phyloP scores from a whole-genome alignment of 805 yeast species.

The Wickerhamiella slavikovae region DNA sequence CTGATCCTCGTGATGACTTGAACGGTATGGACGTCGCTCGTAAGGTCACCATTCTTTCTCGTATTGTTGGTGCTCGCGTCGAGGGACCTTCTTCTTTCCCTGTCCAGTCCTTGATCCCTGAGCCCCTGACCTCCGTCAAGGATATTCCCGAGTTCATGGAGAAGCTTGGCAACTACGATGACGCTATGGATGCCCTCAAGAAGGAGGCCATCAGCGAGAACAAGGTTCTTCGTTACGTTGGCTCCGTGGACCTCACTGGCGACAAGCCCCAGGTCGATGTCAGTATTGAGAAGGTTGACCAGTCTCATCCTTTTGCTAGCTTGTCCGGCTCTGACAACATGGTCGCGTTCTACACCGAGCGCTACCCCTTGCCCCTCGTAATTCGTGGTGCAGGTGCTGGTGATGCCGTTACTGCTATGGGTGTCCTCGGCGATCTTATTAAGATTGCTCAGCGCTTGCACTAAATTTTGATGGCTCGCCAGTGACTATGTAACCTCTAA shows the following conservation, averaged over 20 bases:
- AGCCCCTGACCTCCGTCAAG: constrained; percentile 37
- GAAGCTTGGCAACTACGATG: constrained; percentile 67
- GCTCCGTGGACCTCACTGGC: constrained; percentile 55
- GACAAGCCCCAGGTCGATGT: constrained; percentile 44
- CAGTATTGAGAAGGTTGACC: constrained; percentile 70
- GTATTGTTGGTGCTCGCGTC: constrained; percentile 72
- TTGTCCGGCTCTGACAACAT: constrained; percentile 94
- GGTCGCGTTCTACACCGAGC: constrained; percentile 71
- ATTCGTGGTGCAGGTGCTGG: constrained; percentile 96
- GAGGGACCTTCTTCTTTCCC: constrained; percentile 84
- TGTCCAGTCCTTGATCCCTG: constrained; percentile 83
- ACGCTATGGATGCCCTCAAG: constrained; percentile 55
- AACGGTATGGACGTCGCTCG: constrained; percentile 97
- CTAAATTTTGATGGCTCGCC: background rate
- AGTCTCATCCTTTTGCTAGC: constrained; percentile 87
- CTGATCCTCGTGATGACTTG: constrained; percentile 97
- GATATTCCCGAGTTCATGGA: constrained; percentile 62
- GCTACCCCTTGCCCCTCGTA: constrained; percentile 83
- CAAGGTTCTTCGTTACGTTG: constrained; percentile 86
- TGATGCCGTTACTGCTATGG: constrained; percentile 58
- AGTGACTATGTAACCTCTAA: background rate
- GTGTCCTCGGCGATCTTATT: constrained; percentile 84
- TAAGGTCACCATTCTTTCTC: constrained; percentile 88
- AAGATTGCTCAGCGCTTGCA: constrained; percentile 71
- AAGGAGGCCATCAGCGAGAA: constrained; percentile 61